A percentile compares a stretch with the other conserved stretches of the same genome.
Evolutionary conservation across 1,284 basidiomycete genomes (phyloP).

Genomic region (Cronartium quercuum): DNA sequence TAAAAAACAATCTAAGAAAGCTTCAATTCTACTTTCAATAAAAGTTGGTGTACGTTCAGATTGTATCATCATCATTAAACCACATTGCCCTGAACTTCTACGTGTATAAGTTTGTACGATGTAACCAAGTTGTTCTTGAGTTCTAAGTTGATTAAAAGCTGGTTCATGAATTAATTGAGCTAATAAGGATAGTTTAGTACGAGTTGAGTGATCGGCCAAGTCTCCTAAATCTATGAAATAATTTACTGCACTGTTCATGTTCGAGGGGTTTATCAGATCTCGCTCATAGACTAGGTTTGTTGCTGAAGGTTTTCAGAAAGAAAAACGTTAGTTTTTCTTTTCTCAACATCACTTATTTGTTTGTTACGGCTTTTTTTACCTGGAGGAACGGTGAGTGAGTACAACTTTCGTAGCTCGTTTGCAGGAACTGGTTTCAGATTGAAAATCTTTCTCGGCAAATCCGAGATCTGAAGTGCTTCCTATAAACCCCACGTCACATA

Average conservation of each 20-base stretch:
- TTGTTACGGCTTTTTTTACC: constrained; percentile 52
- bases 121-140: constrained; percentile 94
- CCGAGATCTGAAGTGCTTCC: constrained; percentile 69
- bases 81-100: constrained; percentile 62
- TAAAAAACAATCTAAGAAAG: constrained; percentile 59
- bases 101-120: constrained; percentile 57
- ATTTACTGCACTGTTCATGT: constrained; percentile 67
- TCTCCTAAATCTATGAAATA: constrained; percentile 48
- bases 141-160: constrained; percentile 87
- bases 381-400: constrained; percentile 63
- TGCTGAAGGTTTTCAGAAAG: background rate
- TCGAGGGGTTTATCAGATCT: constrained; percentile 73
- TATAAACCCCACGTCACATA: constrained; percentile 47
- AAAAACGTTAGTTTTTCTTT: background rate
- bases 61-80: constrained; percentile 82
- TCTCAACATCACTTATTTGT: constrained; percentile 33
- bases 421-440: constrained; percentile 57
- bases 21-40: constrained; percentile 80
- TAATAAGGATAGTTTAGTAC: constrained; percentile 51
- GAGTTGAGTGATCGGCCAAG: constrained; percentile 55
- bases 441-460: constrained; percentile 66
- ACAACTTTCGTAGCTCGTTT: constrained; percentile 57
- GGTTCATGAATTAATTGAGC: constrained; percentile 79
- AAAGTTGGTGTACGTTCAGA: constrained; percentile 77
- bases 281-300: constrained; percentile 66